A percentile compares a stretch with the other conserved stretches of the same genome.
phyloP scores from a whole-genome alignment of 352 stramenopile species.

The Globisporangium cylindrosporum region DNA sequence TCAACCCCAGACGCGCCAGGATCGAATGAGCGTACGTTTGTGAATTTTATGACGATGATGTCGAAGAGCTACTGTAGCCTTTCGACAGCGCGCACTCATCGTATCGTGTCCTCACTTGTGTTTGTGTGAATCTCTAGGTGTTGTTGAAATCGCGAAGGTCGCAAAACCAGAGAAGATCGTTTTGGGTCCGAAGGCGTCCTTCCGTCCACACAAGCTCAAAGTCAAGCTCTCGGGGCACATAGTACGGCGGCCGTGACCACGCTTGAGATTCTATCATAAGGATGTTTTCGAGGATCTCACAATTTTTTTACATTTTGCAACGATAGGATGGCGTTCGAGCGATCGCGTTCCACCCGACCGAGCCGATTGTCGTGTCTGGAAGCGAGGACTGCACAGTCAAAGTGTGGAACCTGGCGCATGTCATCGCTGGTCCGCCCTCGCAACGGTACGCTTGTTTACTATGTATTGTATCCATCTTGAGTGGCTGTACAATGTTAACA shows the following conservation, averaged over 20 bases:
- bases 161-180: conserved; percentile 44
- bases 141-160: conserved; percentile 33
- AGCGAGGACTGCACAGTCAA: conserved; percentile 86
- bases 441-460: conserved; percentile 33
- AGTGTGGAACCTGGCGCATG: conserved; percentile 75
- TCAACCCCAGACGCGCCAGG: conserved; percentile 24
- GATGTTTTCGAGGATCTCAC: neutral
- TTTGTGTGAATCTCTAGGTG: conserved; percentile 8
- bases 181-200: conserved; percentile 56
- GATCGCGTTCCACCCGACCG: conserved; percentile 77
- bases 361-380: conserved; percentile 77
- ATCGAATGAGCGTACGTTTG: conserved; percentile 34
- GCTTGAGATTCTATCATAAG: neutral
- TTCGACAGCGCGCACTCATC: neutral
- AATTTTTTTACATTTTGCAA: conserved; percentile 6
- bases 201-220: conserved; percentile 81
- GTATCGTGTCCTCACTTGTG: neutral
- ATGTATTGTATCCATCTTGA: neutral
- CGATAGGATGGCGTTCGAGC: conserved; percentile 73
- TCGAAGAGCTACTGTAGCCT: neutral
- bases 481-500: neutral
- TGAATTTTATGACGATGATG: neutral
- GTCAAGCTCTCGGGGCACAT: conserved; percentile 83
- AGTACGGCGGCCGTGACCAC: conserved; percentile 26
- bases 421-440: conserved; percentile 56